phyloP scores from a whole-genome alignment of 106 monocot species.

The Cymbidium sinense region DNA sequence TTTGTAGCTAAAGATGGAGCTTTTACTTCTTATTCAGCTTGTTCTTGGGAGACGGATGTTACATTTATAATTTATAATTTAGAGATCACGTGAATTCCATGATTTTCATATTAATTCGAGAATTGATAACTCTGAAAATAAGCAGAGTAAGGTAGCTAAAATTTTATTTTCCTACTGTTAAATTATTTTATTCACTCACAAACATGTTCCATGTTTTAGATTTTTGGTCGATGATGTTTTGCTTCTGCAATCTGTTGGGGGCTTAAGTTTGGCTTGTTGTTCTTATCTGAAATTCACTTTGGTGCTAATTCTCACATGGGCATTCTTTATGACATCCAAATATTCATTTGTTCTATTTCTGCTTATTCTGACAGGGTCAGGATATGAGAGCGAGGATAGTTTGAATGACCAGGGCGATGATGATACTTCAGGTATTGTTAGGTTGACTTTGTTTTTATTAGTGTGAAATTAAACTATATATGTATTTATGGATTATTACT shows the following conservation, averaged over 20 bases:
- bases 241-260: neutral
- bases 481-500: neutral
- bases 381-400: slow-evolving; percentile 9
- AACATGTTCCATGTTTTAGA: neutral
- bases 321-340: neutral
- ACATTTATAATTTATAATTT: neutral
- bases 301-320: neutral
- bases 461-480: neutral
- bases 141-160: too few species aligned
- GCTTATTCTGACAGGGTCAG: slow-evolving; percentile 5
- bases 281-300: neutral
- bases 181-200: neutral
- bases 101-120: neutral
- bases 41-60: neutral
- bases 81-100: neutral
- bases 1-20: neutral
- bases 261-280: too few species aligned
- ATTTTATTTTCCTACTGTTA: too few species aligned
- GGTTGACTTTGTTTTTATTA: neutral
- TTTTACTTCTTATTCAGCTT: neutral
- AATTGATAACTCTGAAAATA: neutral
- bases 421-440: slow-evolving; percentile 11
- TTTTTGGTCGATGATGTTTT: neutral
- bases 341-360: neutral
- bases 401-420: neutral